Evolutionary conservation across 177 flowering plant species (phyloP).

Genomic region (Vitis hybrid): DNA sequence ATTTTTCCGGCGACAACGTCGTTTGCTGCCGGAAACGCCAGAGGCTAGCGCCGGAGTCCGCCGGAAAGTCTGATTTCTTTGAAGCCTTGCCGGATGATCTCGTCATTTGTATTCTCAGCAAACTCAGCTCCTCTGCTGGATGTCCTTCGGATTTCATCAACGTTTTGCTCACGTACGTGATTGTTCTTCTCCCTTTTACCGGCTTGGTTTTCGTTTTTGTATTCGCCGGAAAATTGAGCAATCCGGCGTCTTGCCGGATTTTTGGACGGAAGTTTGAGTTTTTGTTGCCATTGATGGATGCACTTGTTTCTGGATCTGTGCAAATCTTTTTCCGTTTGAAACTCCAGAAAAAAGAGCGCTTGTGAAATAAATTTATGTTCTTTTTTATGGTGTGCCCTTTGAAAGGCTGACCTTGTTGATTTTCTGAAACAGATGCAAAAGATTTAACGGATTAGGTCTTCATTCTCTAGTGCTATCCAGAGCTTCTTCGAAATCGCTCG

Average conservation of each 20-base stretch:
- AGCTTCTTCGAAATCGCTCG: constrained; percentile 50
- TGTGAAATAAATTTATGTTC: background rate
- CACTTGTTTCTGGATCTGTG: background rate
- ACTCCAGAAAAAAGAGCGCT: too few species aligned
- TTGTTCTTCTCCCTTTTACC: background rate
- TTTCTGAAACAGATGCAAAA: constrained; percentile 63
- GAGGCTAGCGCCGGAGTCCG: constrained; percentile 19
- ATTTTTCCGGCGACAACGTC: constrained; percentile 3
- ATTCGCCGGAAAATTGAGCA: background rate
- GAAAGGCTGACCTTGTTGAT: too few species aligned
- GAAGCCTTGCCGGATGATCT: constrained; percentile 66
- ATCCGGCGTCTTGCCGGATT: too few species aligned
- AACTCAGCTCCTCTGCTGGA: constrained; percentile 48
- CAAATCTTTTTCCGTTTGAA: background rate
- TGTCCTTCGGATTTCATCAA: constrained; percentile 64
- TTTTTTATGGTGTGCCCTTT: too few species aligned
- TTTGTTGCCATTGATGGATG: background rate
- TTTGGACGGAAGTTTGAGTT: background rate
- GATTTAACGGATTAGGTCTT: constrained; percentile 62
- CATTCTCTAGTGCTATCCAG: constrained; percentile 58
- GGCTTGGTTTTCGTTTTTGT: background rate
- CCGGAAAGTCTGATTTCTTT: constrained; percentile 40
- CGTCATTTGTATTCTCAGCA: constrained; percentile 52
- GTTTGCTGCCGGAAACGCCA: constrained; percentile 28
- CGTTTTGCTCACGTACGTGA: constrained; percentile 49